A percentile compares a stretch with the other conserved stretches of the same genome.
Evolutionary conservation across 345 rosid genomes (phyloP).

Genomic region (Hibiscus tridactylites): DNA sequence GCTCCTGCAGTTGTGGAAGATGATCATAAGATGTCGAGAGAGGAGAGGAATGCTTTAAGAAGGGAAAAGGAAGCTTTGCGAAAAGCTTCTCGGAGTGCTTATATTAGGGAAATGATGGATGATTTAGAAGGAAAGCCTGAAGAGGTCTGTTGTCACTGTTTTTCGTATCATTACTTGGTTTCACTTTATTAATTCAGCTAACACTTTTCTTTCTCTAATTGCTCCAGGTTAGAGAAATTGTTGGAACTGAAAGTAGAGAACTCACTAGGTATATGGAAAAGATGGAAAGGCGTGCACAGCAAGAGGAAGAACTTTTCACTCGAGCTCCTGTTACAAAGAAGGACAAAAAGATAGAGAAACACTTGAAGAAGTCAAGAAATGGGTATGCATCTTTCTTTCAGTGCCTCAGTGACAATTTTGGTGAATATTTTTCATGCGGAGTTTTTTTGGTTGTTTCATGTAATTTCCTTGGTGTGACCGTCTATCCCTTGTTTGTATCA

Average conservation of each 20-base stretch:
- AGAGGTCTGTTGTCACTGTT: conserved; percentile 44
- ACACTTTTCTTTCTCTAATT: conserved; percentile 6
- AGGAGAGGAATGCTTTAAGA: conserved; percentile 61
- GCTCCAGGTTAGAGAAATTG: conserved; percentile 52
- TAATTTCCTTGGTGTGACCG: conserved; percentile 8
- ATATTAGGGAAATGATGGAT: conserved; percentile 60
- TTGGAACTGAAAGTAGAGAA: conserved; percentile 68
- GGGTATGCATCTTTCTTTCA: conserved; percentile 42
- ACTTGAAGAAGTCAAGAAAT: conserved; percentile 61
- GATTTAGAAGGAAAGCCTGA: conserved; percentile 81
- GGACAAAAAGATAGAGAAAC: conserved; percentile 68
- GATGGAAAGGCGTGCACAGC: conserved; percentile 52
- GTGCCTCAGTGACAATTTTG: neutral
- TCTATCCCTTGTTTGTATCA: conserved; percentile 25
- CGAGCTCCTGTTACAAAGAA: conserved; percentile 63
- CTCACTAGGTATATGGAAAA: conserved; percentile 44
- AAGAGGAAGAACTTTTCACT: conserved; percentile 74
- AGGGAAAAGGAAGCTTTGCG: conserved; percentile 54
- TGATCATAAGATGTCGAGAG: conserved; percentile 53
- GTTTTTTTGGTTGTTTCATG: neutral
- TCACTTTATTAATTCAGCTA: conserved; percentile 6
- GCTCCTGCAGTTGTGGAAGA: conserved; percentile 72
- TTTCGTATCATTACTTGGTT: conserved; percentile 1
- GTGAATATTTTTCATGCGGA: neutral
- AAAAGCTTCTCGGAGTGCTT: conserved; percentile 45